phyloP scores from a whole-genome alignment of 495 filamentous ascomycete species.

The Schizothecium vesticola region DNA sequence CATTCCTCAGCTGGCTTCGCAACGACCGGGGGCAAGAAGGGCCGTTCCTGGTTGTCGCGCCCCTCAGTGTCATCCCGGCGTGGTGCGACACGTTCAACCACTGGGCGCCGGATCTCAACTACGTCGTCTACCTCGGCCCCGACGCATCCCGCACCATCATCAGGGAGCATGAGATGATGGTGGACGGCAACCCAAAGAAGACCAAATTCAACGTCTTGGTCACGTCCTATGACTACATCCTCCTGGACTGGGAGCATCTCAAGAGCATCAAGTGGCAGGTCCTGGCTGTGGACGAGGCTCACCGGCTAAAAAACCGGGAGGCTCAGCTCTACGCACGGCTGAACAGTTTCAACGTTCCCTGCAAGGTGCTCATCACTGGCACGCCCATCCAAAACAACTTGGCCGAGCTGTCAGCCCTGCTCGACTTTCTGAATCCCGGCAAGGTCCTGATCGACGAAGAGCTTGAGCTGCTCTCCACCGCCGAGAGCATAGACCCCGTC shows the following conservation, averaged over 20 bases:
- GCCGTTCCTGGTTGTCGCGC: slow-evolving; percentile 92
- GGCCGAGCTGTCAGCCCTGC: slow-evolving; percentile 81
- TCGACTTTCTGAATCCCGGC: slow-evolving; percentile 94
- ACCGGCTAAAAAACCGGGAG: slow-evolving; percentile 92
- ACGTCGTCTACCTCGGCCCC: slow-evolving; percentile 91
- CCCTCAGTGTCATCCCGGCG: slow-evolving; percentile 89
- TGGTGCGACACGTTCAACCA: slow-evolving; percentile 97
- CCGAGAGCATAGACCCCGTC: slow-evolving; percentile 32
- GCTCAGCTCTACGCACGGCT: slow-evolving; percentile 85
- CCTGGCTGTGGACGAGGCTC: slow-evolving; percentile 91
- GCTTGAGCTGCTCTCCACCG: slow-evolving; percentile 56
- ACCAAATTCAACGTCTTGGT: slow-evolving; percentile 93
- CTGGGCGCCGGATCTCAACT: slow-evolving; percentile 95
- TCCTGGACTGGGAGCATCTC: slow-evolving; percentile 71
- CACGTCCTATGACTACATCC: slow-evolving; percentile 92
- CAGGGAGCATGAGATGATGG: slow-evolving; percentile 78
- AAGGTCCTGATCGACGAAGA: slow-evolving; percentile 81
- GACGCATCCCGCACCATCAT: slow-evolving; percentile 76
- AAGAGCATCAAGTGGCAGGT: slow-evolving; percentile 94
- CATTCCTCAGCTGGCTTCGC: slow-evolving; percentile 97
- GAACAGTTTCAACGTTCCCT: slow-evolving; percentile 75
- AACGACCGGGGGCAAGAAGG: slow-evolving; percentile 86
- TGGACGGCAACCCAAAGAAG: slow-evolving; percentile 73
- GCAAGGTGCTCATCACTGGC: slow-evolving; percentile 88
- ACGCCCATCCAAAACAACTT: slow-evolving; percentile 97